Evolutionary conservation across 306 rosid genomes (phyloP).

Genomic region (Sophora flavescens): DNA sequence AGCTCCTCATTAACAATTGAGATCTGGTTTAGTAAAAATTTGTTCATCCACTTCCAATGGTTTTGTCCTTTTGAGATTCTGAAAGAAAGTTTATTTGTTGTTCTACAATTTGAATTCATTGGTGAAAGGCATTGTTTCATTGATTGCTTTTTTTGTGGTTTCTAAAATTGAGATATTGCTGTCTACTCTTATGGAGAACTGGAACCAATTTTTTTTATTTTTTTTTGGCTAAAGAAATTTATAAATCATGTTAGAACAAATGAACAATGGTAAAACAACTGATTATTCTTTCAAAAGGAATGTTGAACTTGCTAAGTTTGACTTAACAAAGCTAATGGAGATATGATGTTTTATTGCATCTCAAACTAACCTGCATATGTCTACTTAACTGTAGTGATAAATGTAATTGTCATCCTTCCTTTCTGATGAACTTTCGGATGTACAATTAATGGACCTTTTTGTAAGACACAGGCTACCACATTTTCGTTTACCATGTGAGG

Average conservation of each 20-base stretch:
- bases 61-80: slow-evolving; percentile 18
- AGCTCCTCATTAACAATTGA: slow-evolving; percentile 36
- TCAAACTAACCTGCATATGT: slow-evolving; percentile 20
- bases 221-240: slow-evolving; percentile 10
- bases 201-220: not conserved
- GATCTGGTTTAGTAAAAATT: slow-evolving; percentile 50
- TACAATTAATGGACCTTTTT: slow-evolving; percentile 32
- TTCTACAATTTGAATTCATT: slow-evolving; percentile 28
- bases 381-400: slow-evolving; percentile 27
- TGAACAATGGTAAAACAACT: slow-evolving; percentile 10
- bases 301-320: slow-evolving; percentile 31
- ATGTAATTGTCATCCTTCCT: slow-evolving; percentile 23
- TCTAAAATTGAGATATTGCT: slow-evolving; percentile 27
- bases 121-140: slow-evolving; percentile 29
- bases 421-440: slow-evolving; percentile 30
- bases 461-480: slow-evolving; percentile 19
- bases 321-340: not conserved
- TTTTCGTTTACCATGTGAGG: slow-evolving; percentile 23
- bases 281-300: slow-evolving; percentile 36
- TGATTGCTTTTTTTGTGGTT: slow-evolving; percentile 8
- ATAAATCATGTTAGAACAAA: slow-evolving; percentile 18
- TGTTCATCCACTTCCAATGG: slow-evolving; percentile 7
- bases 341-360: slow-evolving; percentile 31
- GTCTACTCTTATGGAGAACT: slow-evolving; percentile 10
- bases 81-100: slow-evolving; percentile 3